Percentiles rank a stretch among this genome's conserved stretches.
Evolutionary conservation across 192 early-diverging fungal genomes (phyloP).

Genomic region (Backusella tuberculispora): DNA sequence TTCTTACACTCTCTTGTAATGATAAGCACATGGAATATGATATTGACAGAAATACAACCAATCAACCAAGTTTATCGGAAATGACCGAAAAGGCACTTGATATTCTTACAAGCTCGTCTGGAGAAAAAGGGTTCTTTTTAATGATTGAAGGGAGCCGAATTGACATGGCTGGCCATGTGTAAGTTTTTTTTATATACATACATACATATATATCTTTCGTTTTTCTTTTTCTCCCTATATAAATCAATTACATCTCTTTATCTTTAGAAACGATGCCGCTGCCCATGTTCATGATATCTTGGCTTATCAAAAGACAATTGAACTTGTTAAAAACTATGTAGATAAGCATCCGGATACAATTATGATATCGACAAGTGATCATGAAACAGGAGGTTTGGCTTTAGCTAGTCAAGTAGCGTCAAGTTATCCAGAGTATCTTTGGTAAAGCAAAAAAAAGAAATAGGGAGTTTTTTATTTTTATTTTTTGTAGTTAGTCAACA

Average conservation of each 20-base stretch:
- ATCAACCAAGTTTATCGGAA: slow-evolving; percentile 80
- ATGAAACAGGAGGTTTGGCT: slow-evolving; percentile 96
- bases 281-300: slow-evolving; percentile 92
- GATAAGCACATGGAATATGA: slow-evolving; percentile 87
- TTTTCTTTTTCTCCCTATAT: background rate
- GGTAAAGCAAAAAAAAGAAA: slow-evolving; percentile 43
- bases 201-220: background rate
- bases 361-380: slow-evolving; percentile 91
- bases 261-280: slow-evolving; percentile 84
- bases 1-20: background rate
- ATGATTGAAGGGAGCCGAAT: slow-evolving; percentile 98
- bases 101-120: slow-evolving; percentile 61
- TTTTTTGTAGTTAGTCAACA: background rate
- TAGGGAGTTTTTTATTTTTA: background rate
- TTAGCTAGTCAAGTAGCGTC: slow-evolving; percentile 72
- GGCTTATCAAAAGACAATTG: slow-evolving; percentile 82
- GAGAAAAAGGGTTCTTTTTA: slow-evolving; percentile 85
- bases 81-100: slow-evolving; percentile 87
- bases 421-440: slow-evolving; percentile 87
- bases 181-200: slow-evolving; percentile 23
- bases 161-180: slow-evolving; percentile 93
- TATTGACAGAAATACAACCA: slow-evolving; percentile 74
- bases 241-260: slow-evolving; percentile 11
- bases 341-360: slow-evolving; percentile 81
- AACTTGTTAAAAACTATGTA: slow-evolving; percentile 76